Percentiles rank a stretch among this genome's conserved stretches.
Conservation (phyloP, 2,329 filamentous ascomycete species). For the Laburnicola sp. region DNA sequence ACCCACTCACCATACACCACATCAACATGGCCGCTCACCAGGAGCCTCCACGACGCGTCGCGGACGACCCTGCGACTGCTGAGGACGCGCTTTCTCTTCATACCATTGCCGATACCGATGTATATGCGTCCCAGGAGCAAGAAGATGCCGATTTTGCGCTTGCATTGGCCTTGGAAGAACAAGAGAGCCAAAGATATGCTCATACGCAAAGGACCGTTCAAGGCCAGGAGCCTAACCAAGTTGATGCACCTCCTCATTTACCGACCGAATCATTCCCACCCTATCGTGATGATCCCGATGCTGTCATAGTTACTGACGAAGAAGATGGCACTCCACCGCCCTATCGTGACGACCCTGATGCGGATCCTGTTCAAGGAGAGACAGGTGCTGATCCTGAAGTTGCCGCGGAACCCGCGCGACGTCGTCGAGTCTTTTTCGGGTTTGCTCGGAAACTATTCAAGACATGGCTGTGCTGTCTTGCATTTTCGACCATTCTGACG, state of each 20-base stretch:
- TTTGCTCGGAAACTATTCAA: background rate
- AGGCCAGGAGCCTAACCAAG: background rate
- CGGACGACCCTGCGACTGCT: constrained; percentile 9
- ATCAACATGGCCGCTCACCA: constrained; percentile 5
- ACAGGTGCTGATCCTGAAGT: background rate
- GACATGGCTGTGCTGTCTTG: background rate
- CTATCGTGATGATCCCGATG: constrained; percentile 11
- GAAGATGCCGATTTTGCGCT: constrained; percentile 15
- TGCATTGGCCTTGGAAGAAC: constrained; percentile 8
- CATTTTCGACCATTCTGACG: background rate
- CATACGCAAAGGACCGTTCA: background rate
- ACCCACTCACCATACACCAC: background rate
- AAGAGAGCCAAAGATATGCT: constrained; percentile 1
- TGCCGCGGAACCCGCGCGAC: background rate
- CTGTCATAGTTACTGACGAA: too few species aligned
- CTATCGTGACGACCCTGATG: background rate
- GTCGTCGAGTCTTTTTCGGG: background rate
- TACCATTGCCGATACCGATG: constrained; percentile 14
- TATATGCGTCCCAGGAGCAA: constrained; percentile 12
- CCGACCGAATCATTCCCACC: background rate
- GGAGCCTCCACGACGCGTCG: background rate
- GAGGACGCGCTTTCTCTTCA: constrained; percentile 13
- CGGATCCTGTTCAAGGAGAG: background rate
- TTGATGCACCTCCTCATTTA: background rate
- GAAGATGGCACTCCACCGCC: too few species aligned